phyloP scores from a whole-genome alignment of 768 basidiomycete species.

The Cystobasidium tubakii region DNA sequence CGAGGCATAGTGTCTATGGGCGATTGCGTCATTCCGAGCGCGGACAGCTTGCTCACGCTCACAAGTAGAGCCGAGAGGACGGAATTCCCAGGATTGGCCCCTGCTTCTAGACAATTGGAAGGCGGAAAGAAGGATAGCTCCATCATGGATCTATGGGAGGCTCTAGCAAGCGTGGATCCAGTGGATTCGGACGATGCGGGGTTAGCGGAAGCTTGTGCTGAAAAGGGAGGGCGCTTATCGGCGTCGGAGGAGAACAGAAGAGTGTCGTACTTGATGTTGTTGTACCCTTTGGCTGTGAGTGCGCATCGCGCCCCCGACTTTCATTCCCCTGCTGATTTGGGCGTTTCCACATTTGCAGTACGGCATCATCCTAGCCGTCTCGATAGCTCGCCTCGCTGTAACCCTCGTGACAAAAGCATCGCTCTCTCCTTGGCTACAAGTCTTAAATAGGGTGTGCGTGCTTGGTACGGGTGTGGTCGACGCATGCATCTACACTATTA shows the following conservation, averaged over 20 bases:
- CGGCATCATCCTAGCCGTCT: slow-evolving; percentile 8
- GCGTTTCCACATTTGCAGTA: slow-evolving; percentile 1
- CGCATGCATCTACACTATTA: slow-evolving; percentile 31
- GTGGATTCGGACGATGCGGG: background rate
- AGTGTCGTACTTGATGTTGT: slow-evolving; percentile 32
- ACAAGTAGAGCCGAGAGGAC: background rate
- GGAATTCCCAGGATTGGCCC: background rate
- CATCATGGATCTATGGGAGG: slow-evolving; percentile 26
- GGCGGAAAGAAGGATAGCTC: background rate
- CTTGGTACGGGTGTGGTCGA: slow-evolving; percentile 8
- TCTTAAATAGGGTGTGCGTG: slow-evolving; percentile 15
- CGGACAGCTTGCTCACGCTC: background rate
- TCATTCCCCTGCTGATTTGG: background rate
- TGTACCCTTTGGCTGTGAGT: slow-evolving; percentile 29
- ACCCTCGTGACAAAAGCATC: background rate
- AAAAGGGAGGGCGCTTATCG: slow-evolving; percentile 3
- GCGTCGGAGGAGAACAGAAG: slow-evolving; percentile 26
- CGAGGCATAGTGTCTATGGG: background rate
- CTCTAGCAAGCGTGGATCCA: background rate
- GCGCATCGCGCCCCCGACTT: background rate
- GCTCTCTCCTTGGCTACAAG: background rate
- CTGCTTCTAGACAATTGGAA: background rate
- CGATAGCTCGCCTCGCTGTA: background rate
- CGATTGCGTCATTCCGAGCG: background rate
- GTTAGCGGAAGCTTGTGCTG: background rate